Evolutionary conservation across 352 stramenopile species (phyloP), one percentile per base, ranked within the genome.

Genomic region (Phytophthora rubi): DNA sequence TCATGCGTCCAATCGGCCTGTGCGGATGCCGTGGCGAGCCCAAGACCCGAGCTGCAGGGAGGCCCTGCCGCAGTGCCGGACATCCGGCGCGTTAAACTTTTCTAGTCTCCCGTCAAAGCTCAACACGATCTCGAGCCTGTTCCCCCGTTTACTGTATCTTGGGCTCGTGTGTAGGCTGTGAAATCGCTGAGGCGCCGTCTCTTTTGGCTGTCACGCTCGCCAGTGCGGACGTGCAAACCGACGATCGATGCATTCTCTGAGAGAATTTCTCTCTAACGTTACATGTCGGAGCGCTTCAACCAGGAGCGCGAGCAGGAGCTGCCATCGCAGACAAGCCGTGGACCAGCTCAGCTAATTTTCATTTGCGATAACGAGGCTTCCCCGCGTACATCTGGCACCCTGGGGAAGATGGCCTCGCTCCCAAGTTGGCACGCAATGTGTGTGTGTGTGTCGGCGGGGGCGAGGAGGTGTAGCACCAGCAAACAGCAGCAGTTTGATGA

Each of bases 141-240:
- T 65, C 12, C 48, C 15, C 18, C 54, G 64, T 51, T 65, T 33
- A 21, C 18, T 21, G 18, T 21, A 63, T 59, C 21, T 6, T 16
- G 47, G 9, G 54, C 62, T 64, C 57, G 57, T 30, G 39, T 66
- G 55, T 35, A 71, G 64, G 57, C 64, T 67, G 54, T 71, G 64
- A 71, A 48, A 67, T 49, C 56, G 56, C 12, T 70, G 37, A 57
- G 55, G 44, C 48, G 47, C 47, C 47, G 47, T 16, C 47, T 51
- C 44, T 51, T 30, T 53, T 28, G 18, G 18, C 47, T 52, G 21
- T 4, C 15, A 45, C 37, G 13, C 37, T 48, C 47, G 21, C 9
- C 9, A 8, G 9, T 13, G 47, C 21, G 18, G 63, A 65, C 56
- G 48, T 56, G 33, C 47, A 56, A 59, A 47, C 28, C 57, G 32